Conservation (phyloP, 2,329 filamentous ascomycete genomes). For the Penicillium sp. region DNA sequence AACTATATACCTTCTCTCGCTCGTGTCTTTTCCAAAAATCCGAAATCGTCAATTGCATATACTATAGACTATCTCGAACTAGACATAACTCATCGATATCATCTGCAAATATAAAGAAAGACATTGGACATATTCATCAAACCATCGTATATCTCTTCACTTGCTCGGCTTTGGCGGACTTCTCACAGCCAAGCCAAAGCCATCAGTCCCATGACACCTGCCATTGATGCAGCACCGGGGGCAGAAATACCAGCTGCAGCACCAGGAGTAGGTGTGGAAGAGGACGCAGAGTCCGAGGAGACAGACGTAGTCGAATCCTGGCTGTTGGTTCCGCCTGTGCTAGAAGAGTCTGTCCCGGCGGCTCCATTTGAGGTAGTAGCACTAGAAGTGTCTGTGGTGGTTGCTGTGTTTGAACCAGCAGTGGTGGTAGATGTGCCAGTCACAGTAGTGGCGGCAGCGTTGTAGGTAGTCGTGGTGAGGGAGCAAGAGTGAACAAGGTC, state of each 20-base stretch:
- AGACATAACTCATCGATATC: neutral
- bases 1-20: neutral
- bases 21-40: neutral
- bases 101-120: slow-evolving; percentile 3
- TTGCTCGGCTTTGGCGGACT: neutral
- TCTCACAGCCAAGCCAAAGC: slow-evolving; percentile 30
- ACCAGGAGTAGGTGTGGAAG: slow-evolving; percentile 15
- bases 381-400: neutral
- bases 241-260: slow-evolving; percentile 15
- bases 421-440: slow-evolving; percentile 10
- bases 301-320: slow-evolving; percentile 1
- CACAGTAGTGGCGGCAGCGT: slow-evolving; percentile 23
- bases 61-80: neutral
- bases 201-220: slow-evolving; percentile 26
- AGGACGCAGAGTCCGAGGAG: slow-evolving; percentile 6
- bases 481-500: slow-evolving; percentile 32
- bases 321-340: slow-evolving; percentile 1
- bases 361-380: too few relatives aligned
- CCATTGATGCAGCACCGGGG: slow-evolving; percentile 21
- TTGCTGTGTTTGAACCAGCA: slow-evolving; percentile 2
- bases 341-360: slow-evolving; percentile 4
- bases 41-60: neutral
- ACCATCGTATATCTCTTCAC: neutral
- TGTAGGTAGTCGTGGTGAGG: slow-evolving; percentile 31
- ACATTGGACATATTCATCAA: neutral